Evolutionary conservation across 768 basidiomycete species (phyloP), one percentile per base, ranked within the genome.

Genomic region (Chlorophyllum brunneum): DNA sequence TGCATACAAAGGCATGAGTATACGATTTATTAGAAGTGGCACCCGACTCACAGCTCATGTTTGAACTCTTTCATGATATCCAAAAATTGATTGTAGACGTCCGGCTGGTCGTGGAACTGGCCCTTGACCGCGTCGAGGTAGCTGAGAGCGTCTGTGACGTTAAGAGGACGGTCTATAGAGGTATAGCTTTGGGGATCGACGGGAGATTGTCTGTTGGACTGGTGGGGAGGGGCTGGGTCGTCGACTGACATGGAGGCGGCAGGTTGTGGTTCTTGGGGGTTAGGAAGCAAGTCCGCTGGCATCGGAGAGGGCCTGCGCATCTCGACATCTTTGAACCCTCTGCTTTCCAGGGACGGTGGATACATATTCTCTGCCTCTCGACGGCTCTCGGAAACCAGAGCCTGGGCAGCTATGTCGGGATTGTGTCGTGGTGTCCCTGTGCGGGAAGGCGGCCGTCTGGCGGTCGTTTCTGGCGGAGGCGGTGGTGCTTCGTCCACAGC

Each of bases 41-140:
- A 10, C 8, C 41, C 26, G 20, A 80, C 86, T 62, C 61, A 90
- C 90, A 76, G 72, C 64, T 95, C 92, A 61, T 91, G 91, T 73
- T 99, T 98, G 71, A 99, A 99, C 68, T 98, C 94, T 73, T 98
- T 98, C 97, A 97, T 97, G 63, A 97, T 95, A 66, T 95, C 92
- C 67, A 95, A 71, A 61, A 94, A 94, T 58, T 87, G 80, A 69
- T 97, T 95, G 70, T 97, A 97, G 36, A 95, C 92, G 63, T 92
- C 89, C n/a, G 93, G 92, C 66, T 90, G 85, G 67, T 93, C 88
- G 50, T 82, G 79, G 65, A 97, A 97, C 73, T 93, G 88, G 26
- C 79, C 72, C 72, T 97, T 97, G 70, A 97, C 93, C 23, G 88
- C 88, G 64, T 97, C 93, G 55, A 97, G 81, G 63, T 95, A 97